Conservation (phyloP, 202 grass and related monocot genomes). For the Setaria viridis region DNA sequence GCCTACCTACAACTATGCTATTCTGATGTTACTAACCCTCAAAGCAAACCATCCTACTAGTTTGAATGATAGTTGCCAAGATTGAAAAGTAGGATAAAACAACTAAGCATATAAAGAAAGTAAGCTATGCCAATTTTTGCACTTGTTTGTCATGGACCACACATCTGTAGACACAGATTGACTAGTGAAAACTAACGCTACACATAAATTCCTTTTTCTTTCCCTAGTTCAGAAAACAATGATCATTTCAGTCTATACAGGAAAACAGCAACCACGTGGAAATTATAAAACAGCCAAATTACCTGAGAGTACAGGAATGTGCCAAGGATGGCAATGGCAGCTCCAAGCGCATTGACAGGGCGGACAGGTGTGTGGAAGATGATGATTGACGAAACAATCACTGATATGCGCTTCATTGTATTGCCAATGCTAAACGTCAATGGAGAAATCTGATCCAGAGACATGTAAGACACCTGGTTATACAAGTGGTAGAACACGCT, state of each 20-base stretch:
- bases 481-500: slow-evolving; percentile 94
- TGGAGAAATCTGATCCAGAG: slow-evolving; percentile 84
- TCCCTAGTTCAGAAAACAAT: slow-evolving; percentile 4
- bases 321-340: slow-evolving; percentile 89
- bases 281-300: slow-evolving; percentile 42
- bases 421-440: slow-evolving; percentile 94
- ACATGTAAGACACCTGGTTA: slow-evolving; percentile 97
- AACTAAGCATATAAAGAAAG: not conserved
- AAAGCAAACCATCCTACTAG: slow-evolving; percentile 21
- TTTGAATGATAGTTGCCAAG: not conserved
- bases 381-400: slow-evolving; percentile 92
- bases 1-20: not conserved
- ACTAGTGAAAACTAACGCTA: slow-evolving; percentile 7
- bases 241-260: not conserved
- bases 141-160: slow-evolving; percentile 8
- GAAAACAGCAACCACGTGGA: not conserved
- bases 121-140: not conserved
- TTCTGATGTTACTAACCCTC: not conserved
- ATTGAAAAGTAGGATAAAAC: not conserved
- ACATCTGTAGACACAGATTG: not conserved
- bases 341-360: slow-evolving; percentile 84
- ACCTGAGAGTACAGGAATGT: slow-evolving; percentile 98
- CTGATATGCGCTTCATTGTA: slow-evolving; percentile 95
- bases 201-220: not conserved
- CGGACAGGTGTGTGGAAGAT: slow-evolving; percentile 91